These are phyloP conservation scores for Lizanozyma gosingica DNA, from an alignment of 1,139 yeast species.

Conservation along the genomic window DNA sequence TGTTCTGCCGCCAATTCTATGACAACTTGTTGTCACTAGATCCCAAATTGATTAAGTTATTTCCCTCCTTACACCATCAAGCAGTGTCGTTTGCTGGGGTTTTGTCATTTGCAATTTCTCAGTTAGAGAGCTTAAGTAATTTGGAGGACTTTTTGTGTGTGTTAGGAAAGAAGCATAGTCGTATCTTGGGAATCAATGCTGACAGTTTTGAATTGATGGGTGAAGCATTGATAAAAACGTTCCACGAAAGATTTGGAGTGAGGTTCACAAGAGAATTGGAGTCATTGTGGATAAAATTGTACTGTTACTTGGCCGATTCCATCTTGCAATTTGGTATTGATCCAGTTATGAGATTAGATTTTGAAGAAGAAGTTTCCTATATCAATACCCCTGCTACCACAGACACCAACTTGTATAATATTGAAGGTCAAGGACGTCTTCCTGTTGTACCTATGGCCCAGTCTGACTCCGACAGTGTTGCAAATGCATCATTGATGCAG, in stretches of 20 bases:
- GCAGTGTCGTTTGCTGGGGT: conserved; percentile 79
- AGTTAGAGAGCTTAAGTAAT: conserved; percentile 26
- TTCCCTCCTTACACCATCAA: conserved; percentile 62
- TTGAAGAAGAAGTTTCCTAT: not conserved
- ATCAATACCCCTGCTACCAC: not conserved
- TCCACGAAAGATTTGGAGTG: conserved; percentile 54
- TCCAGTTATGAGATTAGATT: conserved; percentile 32
- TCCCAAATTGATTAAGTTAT: conserved; percentile 43
- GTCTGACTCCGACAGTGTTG: not conserved
- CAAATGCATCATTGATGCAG: not conserved
- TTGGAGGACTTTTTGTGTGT: conserved; percentile 55
- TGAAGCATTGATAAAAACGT: conserved; percentile 63
- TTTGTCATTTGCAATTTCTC: conserved; percentile 50
- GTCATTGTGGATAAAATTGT: conserved; percentile 66
- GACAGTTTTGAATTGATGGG: conserved; percentile 74
- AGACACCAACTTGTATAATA: not conserved
- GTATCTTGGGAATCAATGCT: conserved; percentile 69
- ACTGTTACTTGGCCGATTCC: conserved; percentile 55
- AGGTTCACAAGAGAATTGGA: conserved; percentile 43
- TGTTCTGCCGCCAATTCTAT: conserved; percentile 56
- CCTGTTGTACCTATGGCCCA: not conserved
- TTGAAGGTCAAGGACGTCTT: not conserved
- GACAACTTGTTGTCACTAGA: conserved; percentile 48
- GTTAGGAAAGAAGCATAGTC: conserved; percentile 67
- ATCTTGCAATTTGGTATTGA: conserved; percentile 59